Percentiles rank a stretch among this genome's conserved stretches.
These are phyloP conservation scores for Carpinus viminea DNA, from an alignment of 306 rosid genomes.

Conservation along the genomic window DNA sequence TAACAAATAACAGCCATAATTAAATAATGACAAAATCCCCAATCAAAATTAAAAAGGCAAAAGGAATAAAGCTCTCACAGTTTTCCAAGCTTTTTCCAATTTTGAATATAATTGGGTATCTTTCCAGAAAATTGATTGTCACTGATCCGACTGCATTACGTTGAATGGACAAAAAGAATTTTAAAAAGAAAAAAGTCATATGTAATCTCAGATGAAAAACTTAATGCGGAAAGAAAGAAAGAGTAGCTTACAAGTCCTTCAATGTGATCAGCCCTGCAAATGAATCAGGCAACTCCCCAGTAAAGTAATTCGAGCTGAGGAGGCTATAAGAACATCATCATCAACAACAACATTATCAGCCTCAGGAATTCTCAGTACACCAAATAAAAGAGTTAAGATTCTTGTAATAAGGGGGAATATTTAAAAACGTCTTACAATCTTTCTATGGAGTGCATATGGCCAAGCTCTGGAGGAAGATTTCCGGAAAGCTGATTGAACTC, in stretches of 20 bases:
- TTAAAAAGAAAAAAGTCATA: background rate
- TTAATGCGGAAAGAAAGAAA: background rate
- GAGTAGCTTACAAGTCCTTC: constrained; percentile 44
- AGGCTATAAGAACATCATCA: constrained; percentile 28
- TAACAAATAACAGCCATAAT: background rate
- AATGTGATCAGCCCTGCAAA: constrained; percentile 31
- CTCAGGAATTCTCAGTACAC: background rate
- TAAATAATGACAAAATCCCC: background rate
- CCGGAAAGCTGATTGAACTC: constrained; percentile 70
- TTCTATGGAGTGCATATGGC: constrained; percentile 47
- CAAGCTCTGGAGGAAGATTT: constrained; percentile 61
- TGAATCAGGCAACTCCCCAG: constrained; percentile 41
- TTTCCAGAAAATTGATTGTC: constrained; percentile 60
- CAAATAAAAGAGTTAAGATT: background rate
- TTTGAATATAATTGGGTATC: constrained; percentile 56
- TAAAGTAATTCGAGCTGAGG: constrained; percentile 49
- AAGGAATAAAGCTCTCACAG: constrained; percentile 37
- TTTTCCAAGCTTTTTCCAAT: constrained; percentile 51
- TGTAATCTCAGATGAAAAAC: background rate
- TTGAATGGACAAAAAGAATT: background rate
- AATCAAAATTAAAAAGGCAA: background rate
- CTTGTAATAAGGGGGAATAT: background rate
- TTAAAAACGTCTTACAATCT: constrained; percentile 50
- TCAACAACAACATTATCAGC: background rate
- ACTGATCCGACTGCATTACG: constrained; percentile 57